Evolutionary conservation across 1,284 basidiomycete species (phyloP), one percentile per base, ranked within the genome.

Genomic region (Rhodotorula sp.): DNA sequence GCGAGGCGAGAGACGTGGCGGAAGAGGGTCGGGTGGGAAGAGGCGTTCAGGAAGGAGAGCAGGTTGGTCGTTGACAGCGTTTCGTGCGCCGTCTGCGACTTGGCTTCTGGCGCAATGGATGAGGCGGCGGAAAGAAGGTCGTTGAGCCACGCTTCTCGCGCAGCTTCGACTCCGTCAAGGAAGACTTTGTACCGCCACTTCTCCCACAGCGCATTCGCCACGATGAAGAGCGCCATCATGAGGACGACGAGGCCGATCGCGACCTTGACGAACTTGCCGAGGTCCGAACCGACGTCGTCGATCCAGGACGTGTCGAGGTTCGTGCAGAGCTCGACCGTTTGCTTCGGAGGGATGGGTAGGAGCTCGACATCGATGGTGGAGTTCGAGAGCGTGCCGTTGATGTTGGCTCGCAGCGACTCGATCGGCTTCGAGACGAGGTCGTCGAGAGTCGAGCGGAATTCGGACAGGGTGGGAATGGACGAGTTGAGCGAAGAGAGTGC

Each of bases 401-500:
- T 92, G 64, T 94, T 90, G 71, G 85, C 82, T 80, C 92, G 94
- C 61, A 96, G 81, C 4, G 86, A 82, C 76, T 94, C 89, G 77
- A 97, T 94, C 0, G 94, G 94, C 0, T 85, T 87, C 75, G 91
- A 88, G 76, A 95, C 86, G 64, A 95, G 80, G 48, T 82, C 80
- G 72, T 92, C 85, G 58, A 98, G 82, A 60, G 85, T 84, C 62
- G 88, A 81, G 80, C 90, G 89, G 48, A 98, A 81, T 29, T 91
- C 87, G 29, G 86, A 83, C 27, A 95, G 83, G 1, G 88, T 89
- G 0, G 95, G 95, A 20, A 99, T 80, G 1, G 90, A 88, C 56
- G 82, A 83, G 79, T 96, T 97, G 49, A 98, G 86, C 4, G 85
- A 84, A 24, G 85, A 83, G 55, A 98, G 83, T 0, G 88, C 82